phyloP scores from a whole-genome alignment of 1,284 basidiomycete species.

The Trichosporon faecale region DNA sequence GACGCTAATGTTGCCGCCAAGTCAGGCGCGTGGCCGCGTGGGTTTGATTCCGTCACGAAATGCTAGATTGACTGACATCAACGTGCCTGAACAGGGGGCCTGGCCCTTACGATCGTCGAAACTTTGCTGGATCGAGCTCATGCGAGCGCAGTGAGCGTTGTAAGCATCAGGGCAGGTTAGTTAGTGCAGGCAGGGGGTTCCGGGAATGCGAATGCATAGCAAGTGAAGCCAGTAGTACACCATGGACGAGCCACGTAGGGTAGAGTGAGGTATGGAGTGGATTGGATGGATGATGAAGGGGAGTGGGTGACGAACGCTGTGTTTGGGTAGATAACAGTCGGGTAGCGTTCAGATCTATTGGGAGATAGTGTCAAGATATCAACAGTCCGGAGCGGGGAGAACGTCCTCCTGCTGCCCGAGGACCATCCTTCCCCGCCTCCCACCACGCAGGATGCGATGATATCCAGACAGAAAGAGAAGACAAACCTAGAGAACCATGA shows the following conservation, averaged over 20 bases:
- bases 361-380: slow-evolving; percentile 3
- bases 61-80: neutral
- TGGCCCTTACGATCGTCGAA: slow-evolving; percentile 7
- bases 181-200: neutral
- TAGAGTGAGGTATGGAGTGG: neutral
- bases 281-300: neutral
- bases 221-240: slow-evolving; percentile 23
- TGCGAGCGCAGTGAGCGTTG: neutral
- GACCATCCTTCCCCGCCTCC: neutral
- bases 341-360: neutral
- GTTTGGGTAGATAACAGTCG: neutral
- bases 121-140: neutral
- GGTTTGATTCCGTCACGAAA: neutral
- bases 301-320: neutral
- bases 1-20: neutral
- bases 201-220: slow-evolving; percentile 20
- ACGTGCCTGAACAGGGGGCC: neutral
- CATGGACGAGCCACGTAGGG: slow-evolving; percentile 17
- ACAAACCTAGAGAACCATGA: neutral
- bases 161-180: too few relatives aligned
- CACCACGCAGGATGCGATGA: neutral
- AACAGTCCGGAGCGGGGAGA: neutral
- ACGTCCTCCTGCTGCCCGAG: neutral
- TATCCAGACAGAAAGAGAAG: slow-evolving; percentile 8
- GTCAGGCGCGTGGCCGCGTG: slow-evolving; percentile 5